A percentile compares a stretch with the other conserved stretches of the same genome.
Conservation (phyloP, 805 yeast species). For the Candida sithepensis region DNA sequence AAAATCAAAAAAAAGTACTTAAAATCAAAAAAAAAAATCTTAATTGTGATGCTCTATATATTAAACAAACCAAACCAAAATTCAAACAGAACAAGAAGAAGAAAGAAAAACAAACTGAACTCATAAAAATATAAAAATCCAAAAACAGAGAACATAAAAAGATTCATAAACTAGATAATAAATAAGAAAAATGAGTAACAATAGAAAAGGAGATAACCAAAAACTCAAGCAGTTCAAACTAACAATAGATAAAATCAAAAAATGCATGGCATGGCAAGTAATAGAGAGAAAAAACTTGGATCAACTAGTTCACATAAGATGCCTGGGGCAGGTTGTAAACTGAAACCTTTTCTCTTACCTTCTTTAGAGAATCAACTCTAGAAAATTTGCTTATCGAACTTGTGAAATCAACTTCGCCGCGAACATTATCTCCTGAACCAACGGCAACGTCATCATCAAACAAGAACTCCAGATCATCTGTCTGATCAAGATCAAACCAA, state of each 20-base stretch:
- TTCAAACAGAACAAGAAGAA: conserved; percentile 1
- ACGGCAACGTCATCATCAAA: conserved; percentile 17
- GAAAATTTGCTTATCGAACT: not conserved
- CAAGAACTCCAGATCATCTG: conserved; percentile 14
- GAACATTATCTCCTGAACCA: not conserved
- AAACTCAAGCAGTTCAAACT: no score
- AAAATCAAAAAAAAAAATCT: not conserved
- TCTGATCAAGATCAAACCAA: conserved; percentile 7
- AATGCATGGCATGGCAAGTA: not conserved
- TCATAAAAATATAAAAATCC: not conserved
- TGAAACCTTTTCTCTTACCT: not conserved
- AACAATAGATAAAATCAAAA: not conserved
- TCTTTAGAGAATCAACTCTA: not conserved
- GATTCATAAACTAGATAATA: not conserved
- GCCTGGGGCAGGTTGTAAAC: not conserved
- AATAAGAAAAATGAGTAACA: not conserved
- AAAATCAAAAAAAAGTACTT: not conserved
- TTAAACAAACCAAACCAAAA: not conserved
- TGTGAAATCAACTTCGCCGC: not conserved
- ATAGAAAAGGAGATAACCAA: no score
- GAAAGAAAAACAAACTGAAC: not conserved
- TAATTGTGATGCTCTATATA: not conserved
- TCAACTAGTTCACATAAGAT: conserved; percentile 1
- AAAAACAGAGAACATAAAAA: not conserved
- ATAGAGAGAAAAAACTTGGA: not conserved